Evolutionary conservation across 148 eudicot species (phyloP).

Genomic region (Vaccinium darrowii): DNA sequence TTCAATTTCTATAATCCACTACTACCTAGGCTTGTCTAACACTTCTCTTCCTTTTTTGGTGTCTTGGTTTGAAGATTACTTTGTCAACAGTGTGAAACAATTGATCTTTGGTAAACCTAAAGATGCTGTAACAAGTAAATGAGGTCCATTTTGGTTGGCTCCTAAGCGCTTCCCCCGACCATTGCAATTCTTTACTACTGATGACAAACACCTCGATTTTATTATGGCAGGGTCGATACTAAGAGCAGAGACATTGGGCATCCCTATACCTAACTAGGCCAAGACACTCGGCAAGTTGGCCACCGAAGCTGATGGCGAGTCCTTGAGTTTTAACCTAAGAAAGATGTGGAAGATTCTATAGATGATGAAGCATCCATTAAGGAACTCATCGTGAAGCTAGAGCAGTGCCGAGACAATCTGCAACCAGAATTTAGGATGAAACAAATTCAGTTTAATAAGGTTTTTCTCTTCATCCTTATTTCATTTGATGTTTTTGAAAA

Average conservation of each 20-base stretch:
- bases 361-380: no score
- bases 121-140: conserved; percentile 81
- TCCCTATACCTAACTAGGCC: conserved; percentile 78
- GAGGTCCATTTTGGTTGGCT: conserved; percentile 95
- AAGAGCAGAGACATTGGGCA: conserved; percentile 87
- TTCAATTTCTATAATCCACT: background rate
- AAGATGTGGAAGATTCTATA: no score
- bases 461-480: no score
- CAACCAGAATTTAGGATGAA: no score
- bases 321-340: conserved; percentile 75
- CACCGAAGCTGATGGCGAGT: conserved; percentile 57
- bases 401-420: no score
- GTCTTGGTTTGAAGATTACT: conserved; percentile 86
- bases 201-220: conserved; percentile 71
- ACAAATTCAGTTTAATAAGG: no score
- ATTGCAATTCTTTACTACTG: conserved; percentile 57
- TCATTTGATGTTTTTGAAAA: no score
- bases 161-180: conserved; percentile 89
- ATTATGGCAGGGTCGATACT: conserved; percentile 67
- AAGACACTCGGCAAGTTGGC: conserved; percentile 59
- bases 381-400: no score
- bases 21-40: background rate
- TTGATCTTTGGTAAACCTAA: conserved; percentile 81
- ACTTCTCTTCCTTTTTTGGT: conserved; percentile 2
- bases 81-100: conserved; percentile 74